Evolutionary conservation across 139 green algal species (phyloP), one percentile per base, ranked within the genome.

Genomic region (Nannochloris sp.): DNA sequence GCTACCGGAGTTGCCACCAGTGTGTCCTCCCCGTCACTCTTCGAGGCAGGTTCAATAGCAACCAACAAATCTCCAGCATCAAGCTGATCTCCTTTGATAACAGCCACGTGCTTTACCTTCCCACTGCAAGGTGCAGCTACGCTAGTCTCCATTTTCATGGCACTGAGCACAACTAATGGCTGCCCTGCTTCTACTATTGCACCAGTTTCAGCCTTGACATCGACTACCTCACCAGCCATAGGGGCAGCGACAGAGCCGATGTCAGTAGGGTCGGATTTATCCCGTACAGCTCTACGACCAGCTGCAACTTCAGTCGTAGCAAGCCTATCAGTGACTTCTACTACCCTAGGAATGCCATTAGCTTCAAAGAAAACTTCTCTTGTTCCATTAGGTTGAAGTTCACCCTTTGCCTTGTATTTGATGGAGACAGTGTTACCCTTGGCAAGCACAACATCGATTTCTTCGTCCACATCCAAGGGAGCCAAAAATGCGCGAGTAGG

Each of bases 91-190:
- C 83, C 79, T 66, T 80, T 82, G 36, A 78, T 71, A 2, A 93
- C 81, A 0, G 86, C 86, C 19, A 93, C 85, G 68, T 91, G 80
- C 24, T 34, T 45, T 9, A 95, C 73, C 0, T 77, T 61, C 39
- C 90, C 90, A 31, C 63, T 53, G 9, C 81, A 71, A 1, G 90
- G 89, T 29, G 88, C 82, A 13, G 74, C 79, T n/a, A 97, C 85
- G 7, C 77, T 81, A 0, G 91, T 97, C 82, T 97, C 91, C 91
- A 97, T 97, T 80, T 97, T 97, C 91, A 97, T 97, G 7, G 91
- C 92, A 32, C 69, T 83, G 69, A 97, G 80, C 39, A 97, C 77
- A 33, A 86, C 83, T 48, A 97, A 72, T 63, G 83, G 55, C 77
- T 93, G 76, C 6, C 91, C 91, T 23, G 89, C 84, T 35, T 79